phyloP scores from a whole-genome alignment of 1,284 basidiomycete genomes.

The Papiliotrema terrestris region DNA sequence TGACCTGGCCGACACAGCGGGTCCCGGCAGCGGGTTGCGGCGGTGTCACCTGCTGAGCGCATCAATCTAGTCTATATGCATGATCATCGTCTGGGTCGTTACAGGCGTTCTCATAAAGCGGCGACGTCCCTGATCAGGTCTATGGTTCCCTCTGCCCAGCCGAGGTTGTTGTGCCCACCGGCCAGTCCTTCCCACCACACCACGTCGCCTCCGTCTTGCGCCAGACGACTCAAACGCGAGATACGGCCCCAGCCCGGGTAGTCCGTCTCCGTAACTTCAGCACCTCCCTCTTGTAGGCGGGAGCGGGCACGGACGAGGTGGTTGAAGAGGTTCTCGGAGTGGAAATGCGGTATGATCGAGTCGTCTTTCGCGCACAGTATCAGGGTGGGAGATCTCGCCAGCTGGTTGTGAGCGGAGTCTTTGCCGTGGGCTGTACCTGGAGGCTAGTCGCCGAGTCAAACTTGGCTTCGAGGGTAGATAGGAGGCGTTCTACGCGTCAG shows the following conservation, averaged over 20 bases:
- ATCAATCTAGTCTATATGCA: background rate
- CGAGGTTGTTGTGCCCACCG: constrained; percentile 42
- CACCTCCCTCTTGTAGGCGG: background rate
- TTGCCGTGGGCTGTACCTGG: too few species aligned
- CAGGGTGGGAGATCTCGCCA: constrained; percentile 63
- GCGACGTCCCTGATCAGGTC: constrained; percentile 39
- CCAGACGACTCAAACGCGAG: constrained; percentile 6
- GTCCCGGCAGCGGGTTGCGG: background rate
- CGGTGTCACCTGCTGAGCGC: background rate
- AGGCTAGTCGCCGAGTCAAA: constrained; percentile 28
- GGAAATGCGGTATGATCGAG: constrained; percentile 70
- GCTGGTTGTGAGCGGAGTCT: constrained; percentile 41
- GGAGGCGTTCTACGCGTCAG: constrained; percentile 8
- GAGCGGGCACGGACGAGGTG: constrained; percentile 48
- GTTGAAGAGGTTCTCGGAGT: constrained; percentile 70
- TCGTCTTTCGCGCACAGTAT: constrained; percentile 79
- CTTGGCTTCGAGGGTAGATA: constrained; percentile 18
- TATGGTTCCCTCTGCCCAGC: constrained; percentile 42
- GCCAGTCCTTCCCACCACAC: constrained; percentile 37
- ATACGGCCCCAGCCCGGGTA: constrained; percentile 34
- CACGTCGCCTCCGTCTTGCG: constrained; percentile 16
- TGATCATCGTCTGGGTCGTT: background rate
- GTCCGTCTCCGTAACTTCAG: constrained; percentile 2
- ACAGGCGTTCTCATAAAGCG: constrained; percentile 1
- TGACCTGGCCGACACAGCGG: too few species aligned